phyloP scores from a whole-genome alignment of 2,329 filamentous ascomycete genomes.

The Raffaelea deltoideospora region DNA sequence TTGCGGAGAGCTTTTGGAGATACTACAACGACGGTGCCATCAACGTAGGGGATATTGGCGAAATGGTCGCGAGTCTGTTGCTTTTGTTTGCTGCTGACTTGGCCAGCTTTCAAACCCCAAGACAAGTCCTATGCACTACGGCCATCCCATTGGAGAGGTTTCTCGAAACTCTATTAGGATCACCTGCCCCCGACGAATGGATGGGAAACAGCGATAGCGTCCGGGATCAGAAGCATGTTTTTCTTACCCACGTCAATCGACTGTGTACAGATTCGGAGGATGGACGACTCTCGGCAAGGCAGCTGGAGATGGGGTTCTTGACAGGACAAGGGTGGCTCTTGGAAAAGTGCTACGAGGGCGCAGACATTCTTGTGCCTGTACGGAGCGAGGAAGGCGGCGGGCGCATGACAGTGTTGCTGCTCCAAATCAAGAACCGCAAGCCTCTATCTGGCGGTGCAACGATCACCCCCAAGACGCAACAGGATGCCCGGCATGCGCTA shows the following conservation, averaged over 20 bases:
- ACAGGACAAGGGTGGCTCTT: conserved; percentile 1
- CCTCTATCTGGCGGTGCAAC: neutral
- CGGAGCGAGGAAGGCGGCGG: neutral
- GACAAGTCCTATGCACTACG: neutral
- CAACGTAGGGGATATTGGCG: conserved; percentile 1
- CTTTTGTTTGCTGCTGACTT: neutral
- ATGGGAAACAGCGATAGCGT: neutral
- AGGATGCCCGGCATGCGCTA: neutral
- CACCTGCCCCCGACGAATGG: neutral
- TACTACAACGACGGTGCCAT: conserved; percentile 1
- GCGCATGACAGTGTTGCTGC: conserved; percentile 1
- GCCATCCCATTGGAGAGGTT: neutral
- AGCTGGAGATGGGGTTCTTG: conserved; percentile 1
- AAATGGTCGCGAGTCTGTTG: neutral
- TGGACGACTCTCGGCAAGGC: neutral
- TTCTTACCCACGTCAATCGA: conserved; percentile 1
- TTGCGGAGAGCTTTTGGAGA: neutral
- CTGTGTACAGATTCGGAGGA: neutral
- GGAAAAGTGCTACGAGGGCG: conserved; percentile 1
- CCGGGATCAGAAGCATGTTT: neutral
- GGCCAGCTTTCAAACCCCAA: neutral
- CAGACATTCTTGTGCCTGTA: conserved; percentile 1
- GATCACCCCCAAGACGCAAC: neutral
- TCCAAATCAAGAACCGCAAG: conserved; percentile 1
- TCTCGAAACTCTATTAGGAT: neutral